phyloP scores from a whole-genome alignment of 2,329 filamentous ascomycete genomes.

The Apiospora kogelbergensis region DNA sequence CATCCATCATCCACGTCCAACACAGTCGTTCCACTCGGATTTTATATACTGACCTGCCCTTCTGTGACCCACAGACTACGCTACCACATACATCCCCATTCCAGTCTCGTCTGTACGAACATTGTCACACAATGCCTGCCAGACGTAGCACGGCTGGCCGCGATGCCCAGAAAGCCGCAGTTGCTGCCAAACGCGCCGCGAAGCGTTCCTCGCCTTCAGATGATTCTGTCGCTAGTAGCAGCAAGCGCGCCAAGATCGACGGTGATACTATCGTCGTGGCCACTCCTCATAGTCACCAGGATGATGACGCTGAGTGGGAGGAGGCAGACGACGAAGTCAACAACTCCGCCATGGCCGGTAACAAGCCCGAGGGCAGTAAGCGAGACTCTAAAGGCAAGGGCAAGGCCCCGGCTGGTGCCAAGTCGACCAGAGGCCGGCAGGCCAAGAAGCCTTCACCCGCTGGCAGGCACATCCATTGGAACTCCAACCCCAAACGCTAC shows the following conservation, averaged over 20 bases:
- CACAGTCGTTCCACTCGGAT: background rate
- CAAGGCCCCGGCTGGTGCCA: background rate
- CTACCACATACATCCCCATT: background rate
- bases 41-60: background rate
- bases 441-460: background rate
- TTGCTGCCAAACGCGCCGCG: background rate
- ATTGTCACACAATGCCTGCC: background rate
- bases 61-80: fast-evolving
- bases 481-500: too few relatives aligned
- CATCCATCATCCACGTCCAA: background rate
- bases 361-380: background rate
- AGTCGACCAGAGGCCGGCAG: background rate
- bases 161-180: background rate
- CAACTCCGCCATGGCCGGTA: background rate
- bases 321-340: background rate
- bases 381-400: background rate
- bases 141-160: background rate
- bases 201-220: background rate
- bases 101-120: background rate
- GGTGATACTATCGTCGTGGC: background rate
- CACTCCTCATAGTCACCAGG: background rate
- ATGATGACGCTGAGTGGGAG: background rate
- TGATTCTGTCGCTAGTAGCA: background rate
- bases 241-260: background rate
- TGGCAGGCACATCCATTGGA: background rate